phyloP scores from a whole-genome alignment of 23 red algal species.

The Chondrus crispus region DNA sequence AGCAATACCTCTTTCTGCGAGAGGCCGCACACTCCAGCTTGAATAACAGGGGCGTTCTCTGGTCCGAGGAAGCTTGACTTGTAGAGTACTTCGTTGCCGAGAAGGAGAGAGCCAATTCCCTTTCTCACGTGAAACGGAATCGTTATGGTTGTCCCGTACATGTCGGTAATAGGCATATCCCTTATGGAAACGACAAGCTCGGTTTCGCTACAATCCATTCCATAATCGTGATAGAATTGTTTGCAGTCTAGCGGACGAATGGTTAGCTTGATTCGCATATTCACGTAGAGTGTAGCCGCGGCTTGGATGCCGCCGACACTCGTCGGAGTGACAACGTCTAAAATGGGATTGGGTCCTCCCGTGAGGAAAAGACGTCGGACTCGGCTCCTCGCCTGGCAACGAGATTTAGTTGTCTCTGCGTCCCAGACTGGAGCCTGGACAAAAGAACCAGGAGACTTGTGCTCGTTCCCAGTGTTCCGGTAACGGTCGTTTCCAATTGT shows the following conservation, averaged over 20 bases:
- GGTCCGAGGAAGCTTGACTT: background rate
- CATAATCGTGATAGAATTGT: background rate
- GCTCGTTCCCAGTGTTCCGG: background rate
- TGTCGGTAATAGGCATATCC: background rate
- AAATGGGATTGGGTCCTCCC: background rate
- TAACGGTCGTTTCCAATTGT: background rate
- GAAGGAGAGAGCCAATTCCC: background rate
- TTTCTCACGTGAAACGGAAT: background rate
- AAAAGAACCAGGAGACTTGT: background rate
- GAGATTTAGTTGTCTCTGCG: background rate
- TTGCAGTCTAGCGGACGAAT: background rate
- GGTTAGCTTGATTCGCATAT: background rate
- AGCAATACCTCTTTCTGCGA: background rate
- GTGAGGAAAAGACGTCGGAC: background rate
- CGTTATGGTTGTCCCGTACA: background rate
- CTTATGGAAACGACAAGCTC: background rate
- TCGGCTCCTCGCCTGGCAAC: background rate
- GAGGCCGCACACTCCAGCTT: background rate
- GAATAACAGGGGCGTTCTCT: background rate
- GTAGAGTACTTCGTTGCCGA: background rate
- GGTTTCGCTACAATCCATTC: background rate
- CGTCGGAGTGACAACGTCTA: background rate
- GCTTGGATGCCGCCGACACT: background rate
- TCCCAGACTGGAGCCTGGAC: background rate
- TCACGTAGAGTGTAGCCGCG: background rate